Evolutionary conservation across 345 rosid genomes (phyloP), one percentile per base, ranked within the genome.

Genomic region (Dovyalis caffra): DNA sequence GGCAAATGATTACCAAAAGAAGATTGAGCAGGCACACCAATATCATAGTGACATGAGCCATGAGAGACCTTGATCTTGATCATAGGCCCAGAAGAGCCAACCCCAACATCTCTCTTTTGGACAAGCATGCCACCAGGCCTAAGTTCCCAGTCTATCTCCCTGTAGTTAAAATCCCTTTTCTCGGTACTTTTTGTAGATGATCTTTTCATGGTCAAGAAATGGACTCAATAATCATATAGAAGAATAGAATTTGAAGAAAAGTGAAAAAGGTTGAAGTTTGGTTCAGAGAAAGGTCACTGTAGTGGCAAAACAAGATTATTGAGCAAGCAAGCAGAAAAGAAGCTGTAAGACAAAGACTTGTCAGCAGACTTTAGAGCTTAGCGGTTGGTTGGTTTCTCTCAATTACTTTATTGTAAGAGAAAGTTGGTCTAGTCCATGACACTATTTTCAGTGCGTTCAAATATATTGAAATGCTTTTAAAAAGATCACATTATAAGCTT

Each of bases 61-160:
- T 83, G 75, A 61, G 88, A 83, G 63, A 85, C 85, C 72, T 71
- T 79, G 80, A 85, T 79, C 74, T 83, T 83, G 84, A 87, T 87
- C 79, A 76, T 62, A 8, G 83, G 79, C 1, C 81, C 76, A 14
- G 79, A 76, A 75, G 81, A 37, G 64, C 51, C 75, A 83, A 62
- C 77, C 32, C 67, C 82, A 56, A 62, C 33, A 56, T 73, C 76
- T 76, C 88, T 85, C 84, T 79, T 87, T 25, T 87, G 90, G 65
- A 85, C 90, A 70, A 87, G 90, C 90, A 85, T 83, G 31, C 90
- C 85, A 51, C 90, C 88, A 70, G 86, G 90, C 62, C 88, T 79
- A 15, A 85, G 76, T 76, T 87, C 88, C 90, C 90, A 83, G 26
- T 81, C 77, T 73, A 83, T 85, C 78, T 79, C 81, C 76, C 79